These are phyloP conservation scores for Elongisporangium prolatum DNA, from an alignment of 352 stramenopile genomes.

Conservation along the genomic window DNA sequence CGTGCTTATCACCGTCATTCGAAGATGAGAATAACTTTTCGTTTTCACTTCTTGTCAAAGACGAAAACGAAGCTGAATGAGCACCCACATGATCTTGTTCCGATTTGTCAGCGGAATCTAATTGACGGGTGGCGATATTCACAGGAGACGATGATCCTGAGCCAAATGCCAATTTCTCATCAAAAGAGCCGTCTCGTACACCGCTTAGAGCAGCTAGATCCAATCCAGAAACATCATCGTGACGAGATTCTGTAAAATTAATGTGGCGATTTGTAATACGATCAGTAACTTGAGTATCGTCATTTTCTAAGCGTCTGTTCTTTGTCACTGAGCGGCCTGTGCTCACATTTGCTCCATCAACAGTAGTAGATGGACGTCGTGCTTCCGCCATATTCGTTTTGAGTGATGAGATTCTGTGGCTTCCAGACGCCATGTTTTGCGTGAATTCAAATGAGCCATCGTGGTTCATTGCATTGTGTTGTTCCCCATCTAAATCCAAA, in stretches of 20 bases:
- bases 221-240: not conserved
- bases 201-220: not conserved
- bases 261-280: not conserved
- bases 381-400: not conserved
- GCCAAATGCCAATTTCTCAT: not conserved
- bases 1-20: not conserved
- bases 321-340: not conserved
- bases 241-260: not conserved
- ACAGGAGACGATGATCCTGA: not conserved
- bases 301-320: not conserved
- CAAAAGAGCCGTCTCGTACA: not conserved
- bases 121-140: not conserved
- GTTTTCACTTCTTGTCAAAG: not conserved
- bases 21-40: not conserved
- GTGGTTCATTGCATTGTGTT: not conserved
- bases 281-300: not conserved
- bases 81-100: not conserved
- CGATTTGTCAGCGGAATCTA: not conserved
- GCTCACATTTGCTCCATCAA: not conserved
- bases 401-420: not conserved
- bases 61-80: not conserved
- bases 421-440: not conserved
- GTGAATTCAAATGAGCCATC: not conserved
- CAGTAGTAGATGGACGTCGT: not conserved
- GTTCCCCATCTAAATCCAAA: not conserved